Conservation (phyloP, 1,139 yeast species). For the Oligophagozyma castellii region DNA sequence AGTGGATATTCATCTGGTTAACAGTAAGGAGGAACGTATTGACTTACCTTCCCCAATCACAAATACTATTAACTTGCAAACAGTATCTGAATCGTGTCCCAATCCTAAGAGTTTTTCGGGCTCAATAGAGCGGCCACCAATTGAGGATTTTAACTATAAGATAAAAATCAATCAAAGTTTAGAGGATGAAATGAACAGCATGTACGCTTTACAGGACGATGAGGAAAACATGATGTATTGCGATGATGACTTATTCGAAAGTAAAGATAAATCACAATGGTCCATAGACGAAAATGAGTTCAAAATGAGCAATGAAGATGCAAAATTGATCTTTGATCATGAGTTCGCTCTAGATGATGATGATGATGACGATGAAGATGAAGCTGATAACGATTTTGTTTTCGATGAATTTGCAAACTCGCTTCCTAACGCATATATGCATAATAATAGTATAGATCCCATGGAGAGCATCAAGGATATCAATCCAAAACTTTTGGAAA, state of each 20-base stretch:
- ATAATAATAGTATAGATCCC: conserved; percentile 31
- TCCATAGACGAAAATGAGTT: conserved; percentile 25
- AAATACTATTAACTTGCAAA: too few relatives aligned
- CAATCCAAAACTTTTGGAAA: too few relatives aligned
- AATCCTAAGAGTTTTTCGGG: too few relatives aligned
- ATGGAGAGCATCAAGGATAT: conserved; percentile 2
- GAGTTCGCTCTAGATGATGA: conserved; percentile 28
- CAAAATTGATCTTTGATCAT: conserved; percentile 32
- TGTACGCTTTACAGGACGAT: conserved; percentile 3
- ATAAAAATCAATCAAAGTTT: conserved; percentile 5
- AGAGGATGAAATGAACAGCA: conserved; percentile 8
- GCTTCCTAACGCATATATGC: conserved; percentile 1
- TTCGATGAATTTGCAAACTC: conserved; percentile 11
- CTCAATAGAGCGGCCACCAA: too few relatives aligned
- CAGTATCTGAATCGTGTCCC: too few relatives aligned
- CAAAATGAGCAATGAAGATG: conserved; percentile 20
- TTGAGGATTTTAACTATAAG: not conserved
- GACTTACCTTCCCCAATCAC: too few relatives aligned
- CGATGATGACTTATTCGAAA: conserved; percentile 6
- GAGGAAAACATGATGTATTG: conserved; percentile 5
- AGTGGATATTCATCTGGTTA: too few relatives aligned
- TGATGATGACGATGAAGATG: conserved; percentile 22
- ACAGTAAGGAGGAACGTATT: too few relatives aligned
- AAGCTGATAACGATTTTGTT: conserved; percentile 25
- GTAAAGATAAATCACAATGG: conserved; percentile 7